Percentiles rank a stretch among this genome's conserved stretches.
phyloP scores from a whole-genome alignment of 163 green algal species.

The Chlorella variabilis region DNA sequence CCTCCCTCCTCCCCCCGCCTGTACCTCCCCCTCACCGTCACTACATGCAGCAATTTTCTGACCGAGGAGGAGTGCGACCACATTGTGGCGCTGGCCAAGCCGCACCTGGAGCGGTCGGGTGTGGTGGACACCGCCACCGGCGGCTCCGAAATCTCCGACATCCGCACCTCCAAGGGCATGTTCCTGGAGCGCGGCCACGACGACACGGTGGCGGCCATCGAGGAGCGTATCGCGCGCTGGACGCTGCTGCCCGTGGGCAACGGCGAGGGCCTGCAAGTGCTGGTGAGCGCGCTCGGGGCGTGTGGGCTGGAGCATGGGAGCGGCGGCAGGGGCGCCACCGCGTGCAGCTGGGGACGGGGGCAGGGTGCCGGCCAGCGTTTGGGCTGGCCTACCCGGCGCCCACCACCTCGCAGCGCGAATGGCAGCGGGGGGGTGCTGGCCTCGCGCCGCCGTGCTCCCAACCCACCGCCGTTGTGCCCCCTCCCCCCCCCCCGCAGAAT shows the following conservation, averaged over 20 bases:
- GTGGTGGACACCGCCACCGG: conserved; percentile 55
- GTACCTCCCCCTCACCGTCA: no score
- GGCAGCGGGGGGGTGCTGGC: no score
- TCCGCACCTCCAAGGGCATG: conserved; percentile 65
- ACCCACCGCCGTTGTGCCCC: no score
- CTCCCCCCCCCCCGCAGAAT: background rate
- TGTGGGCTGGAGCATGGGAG: background rate
- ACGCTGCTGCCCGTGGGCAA: conserved; percentile 69
- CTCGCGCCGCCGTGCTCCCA: no score
- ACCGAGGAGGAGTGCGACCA: conserved; percentile 64
- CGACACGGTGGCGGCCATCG: conserved; percentile 57
- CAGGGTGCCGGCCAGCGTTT: no score
- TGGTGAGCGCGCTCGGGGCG: conserved; percentile 25
- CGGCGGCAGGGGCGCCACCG: background rate
- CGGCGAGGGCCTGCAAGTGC: conserved; percentile 76
- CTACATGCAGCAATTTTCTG: background rate
- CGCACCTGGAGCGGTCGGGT: conserved; percentile 55
- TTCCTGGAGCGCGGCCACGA: conserved; percentile 68
- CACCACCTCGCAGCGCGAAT: no score
- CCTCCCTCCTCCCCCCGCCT: background rate
- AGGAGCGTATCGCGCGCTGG: conserved; percentile 70
- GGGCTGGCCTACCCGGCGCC: no score
- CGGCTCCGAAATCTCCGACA: conserved; percentile 51
- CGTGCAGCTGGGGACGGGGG: no score
- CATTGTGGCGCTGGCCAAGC: conserved; percentile 53